Conservation (phyloP, 345 rosid genomes). For the Eucalyptus melliodora region DNA sequence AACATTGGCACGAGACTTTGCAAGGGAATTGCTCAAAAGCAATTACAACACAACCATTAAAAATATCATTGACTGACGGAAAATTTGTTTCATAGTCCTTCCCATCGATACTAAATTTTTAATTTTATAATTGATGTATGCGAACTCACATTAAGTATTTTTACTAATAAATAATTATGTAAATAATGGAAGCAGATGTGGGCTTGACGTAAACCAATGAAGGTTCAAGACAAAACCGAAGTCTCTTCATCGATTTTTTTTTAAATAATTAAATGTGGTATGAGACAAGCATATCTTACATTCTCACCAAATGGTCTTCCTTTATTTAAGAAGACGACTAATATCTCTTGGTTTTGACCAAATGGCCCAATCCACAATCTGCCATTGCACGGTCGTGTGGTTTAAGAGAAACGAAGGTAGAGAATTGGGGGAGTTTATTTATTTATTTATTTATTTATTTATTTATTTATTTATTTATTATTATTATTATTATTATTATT, state of each 20-base stretch:
- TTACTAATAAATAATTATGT: no score
- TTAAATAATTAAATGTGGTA: no score
- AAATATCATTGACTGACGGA: not conserved
- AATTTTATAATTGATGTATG: not conserved
- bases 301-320: not conserved
- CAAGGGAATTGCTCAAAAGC: rapidly evolving
- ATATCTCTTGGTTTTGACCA: not conserved
- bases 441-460: no score
- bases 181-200: not conserved
- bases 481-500: no score
- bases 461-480: no score
- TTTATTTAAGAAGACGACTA: not conserved
- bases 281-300: not conserved
- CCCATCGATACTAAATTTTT: no score
- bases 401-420: not conserved
- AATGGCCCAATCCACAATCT: not conserved
- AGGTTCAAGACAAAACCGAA: not conserved
- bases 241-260: not conserved
- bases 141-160: not conserved
- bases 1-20: not conserved
- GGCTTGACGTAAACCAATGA: rapidly evolving
- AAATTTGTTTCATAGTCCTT: not conserved
- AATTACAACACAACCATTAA: not conserved
- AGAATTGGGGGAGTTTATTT: no score
- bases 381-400: not conserved